Base-by-base conservation (phyloP, 1,139 yeast species). In the Saccharomycopsis hybrid region DNA sequence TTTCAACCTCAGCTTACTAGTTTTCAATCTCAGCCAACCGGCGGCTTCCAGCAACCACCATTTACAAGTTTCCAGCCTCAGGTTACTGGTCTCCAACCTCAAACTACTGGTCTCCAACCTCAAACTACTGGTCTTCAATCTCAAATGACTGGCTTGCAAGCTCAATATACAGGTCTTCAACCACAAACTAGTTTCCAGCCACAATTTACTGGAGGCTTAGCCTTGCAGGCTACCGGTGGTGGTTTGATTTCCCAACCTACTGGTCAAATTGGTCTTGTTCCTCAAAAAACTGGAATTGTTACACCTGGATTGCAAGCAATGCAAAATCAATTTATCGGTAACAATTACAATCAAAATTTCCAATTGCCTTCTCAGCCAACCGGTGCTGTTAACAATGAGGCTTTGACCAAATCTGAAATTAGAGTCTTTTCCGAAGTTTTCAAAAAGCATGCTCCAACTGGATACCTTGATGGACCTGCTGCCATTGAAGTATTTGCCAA, bases 401-500 rank as follows among this genome's bases (percentile, higher is more conserved):
- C 64, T 30, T 63, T 65, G 48, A 60, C 65, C 8, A 50, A 52
- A 31, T 46, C 48, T 18, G 55, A 52, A 31, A 52, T 52, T 31
- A 39, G 33, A n/a, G 41, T 52, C 11, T 52, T 52, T 24, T 43
- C 47, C 13, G 48, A 48, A 18, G 50, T 52, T 41, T 52, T 52
- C 50, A 68, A 50, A 60, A 62, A 38, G 35, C 54, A 44, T 63
- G 69, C 57, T 71, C 74, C 75, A 46, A 73, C 70, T 47, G 97
- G 98, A 0, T 76, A 69, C 55, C 74, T 92, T 51, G 83, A 81
- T 51, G 96, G 97, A 11, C 80, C 79, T 41, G 80, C 83, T 18
- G 96, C 96, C 1, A 88, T 92, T 50, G 80, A 80, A 55, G 83
- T 92, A 38, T 89, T 92, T 66, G 83, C 94, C 46, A 92, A 92